Evolutionary conservation across 164 flowering plant genomes (phyloP), one percentile per base, ranked within the genome.

Genomic region (Chimonanthus salicifolius): DNA sequence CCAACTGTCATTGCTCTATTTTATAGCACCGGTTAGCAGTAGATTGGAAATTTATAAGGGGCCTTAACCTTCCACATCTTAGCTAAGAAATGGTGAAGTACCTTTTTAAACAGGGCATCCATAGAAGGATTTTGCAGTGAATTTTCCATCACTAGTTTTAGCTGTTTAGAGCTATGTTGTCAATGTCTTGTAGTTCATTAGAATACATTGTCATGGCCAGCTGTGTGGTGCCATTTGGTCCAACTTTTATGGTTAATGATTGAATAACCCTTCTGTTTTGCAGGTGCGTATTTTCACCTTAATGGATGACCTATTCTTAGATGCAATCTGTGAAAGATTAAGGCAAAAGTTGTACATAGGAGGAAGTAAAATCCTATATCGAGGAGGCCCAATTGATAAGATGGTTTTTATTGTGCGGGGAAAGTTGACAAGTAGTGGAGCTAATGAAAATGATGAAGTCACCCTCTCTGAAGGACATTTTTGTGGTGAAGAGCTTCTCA

Each of bases 401-500:
- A 85, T 90, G 89, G 81, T 86, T 65, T 90, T 90, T 69, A 84
- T 90, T 74, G 95, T 90, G 74, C 81, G 92, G 11, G 95, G 95
- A 18, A 83, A 87, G 75, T 67, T 88, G 85, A 87, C 82, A 78
- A 87, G 89, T 73, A 74, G 65, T 16, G 89, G 84, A 51, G 87
- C 77, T 72, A 85, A 86, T 81, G 78, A 85, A 47, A 78, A 66
- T 71, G 58, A 7, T 3, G 16, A 54, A 54, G 72, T 76, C 54
- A 77, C 83, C 16, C 81, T 91, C 74, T 78, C 83, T 60, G 97
- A 88, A 80, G 94, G 94, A 64, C 90, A 87, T 81, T 88, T 84
- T 62, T 87, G 90, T 72, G 97, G 98, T 8, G 98, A 92, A 76
- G 97, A 92, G 84, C 97, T 94, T 70, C 92, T 94, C 21, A 82